Evolutionary conservation across 2,329 filamentous ascomycete species (phyloP).

Genomic region (Penicillium sp.): DNA sequence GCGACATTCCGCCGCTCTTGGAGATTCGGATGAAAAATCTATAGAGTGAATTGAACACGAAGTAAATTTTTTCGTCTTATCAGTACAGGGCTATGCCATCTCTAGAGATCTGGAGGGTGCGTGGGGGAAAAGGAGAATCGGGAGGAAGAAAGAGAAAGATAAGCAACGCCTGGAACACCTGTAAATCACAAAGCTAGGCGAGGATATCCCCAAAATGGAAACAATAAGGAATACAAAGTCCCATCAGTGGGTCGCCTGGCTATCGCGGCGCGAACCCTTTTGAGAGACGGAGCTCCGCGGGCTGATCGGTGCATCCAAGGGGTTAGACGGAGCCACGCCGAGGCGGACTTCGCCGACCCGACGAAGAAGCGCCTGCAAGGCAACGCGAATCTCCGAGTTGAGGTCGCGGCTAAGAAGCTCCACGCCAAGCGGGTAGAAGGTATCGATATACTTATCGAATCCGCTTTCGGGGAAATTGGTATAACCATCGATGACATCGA

Average conservation of each 20-base stretch:
- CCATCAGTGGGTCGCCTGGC: constrained; percentile 28
- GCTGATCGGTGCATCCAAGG: constrained; percentile 33
- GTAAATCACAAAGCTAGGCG: constrained; percentile 28
- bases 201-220: constrained; percentile 39
- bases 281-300: constrained; percentile 44
- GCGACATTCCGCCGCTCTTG: constrained; percentile 43
- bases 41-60: constrained; percentile 7
- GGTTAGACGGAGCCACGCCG: constrained; percentile 47
- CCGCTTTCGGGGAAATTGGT: constrained; percentile 77
- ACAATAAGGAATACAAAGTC: constrained; percentile 15
- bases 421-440: constrained; percentile 84
- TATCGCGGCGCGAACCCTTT: constrained; percentile 36
- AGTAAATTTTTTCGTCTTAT: constrained; percentile 26
- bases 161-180: constrained; percentile 22
- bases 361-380: constrained; percentile 75
- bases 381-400: constrained; percentile 74
- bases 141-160: constrained; percentile 8
- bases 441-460: constrained; percentile 76
- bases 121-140: constrained; percentile 9
- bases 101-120: constrained; percentile 22
- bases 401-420: constrained; percentile 83
- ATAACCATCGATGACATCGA: constrained; percentile 94
- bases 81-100: constrained; percentile 33
- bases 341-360: constrained; percentile 78
- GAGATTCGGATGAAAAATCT: constrained; percentile 34